Evolutionary conservation across 805 yeast species (phyloP).

Genomic region (Maudiozyma bulderi): DNA sequence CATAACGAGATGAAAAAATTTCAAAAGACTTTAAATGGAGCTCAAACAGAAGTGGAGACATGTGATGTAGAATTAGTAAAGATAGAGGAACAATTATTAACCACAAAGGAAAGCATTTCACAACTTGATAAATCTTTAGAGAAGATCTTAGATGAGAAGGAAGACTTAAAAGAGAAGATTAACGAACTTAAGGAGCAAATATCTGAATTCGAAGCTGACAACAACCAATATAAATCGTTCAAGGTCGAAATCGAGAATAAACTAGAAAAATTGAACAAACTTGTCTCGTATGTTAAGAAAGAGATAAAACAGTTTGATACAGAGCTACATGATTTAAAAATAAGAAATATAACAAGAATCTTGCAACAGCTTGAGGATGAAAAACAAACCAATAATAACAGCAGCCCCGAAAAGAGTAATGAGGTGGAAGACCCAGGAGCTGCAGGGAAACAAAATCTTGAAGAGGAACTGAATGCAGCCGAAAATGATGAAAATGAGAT

Average conservation of each 20-base stretch:
- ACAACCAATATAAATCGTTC: constrained; percentile 49
- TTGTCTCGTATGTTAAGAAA: constrained; percentile 31
- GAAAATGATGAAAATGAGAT: neutral
- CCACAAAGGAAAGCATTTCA: constrained; percentile 29
- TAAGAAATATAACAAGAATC: constrained; percentile 43
- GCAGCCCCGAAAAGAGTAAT: no score
- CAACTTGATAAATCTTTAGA: constrained; percentile 24
- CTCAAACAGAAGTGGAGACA: constrained; percentile 40
- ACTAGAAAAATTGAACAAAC: constrained; percentile 44
- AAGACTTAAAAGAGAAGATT: constrained; percentile 32
- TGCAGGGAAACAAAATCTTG: neutral
- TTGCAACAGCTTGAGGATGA: constrained; percentile 11
- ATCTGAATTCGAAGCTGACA: constrained; percentile 33
- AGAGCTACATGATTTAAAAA: constrained; percentile 35
- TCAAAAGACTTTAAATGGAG: constrained; percentile 36
- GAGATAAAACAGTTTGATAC: constrained; percentile 32
- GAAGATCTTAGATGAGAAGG: constrained; percentile 35
- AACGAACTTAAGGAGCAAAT: constrained; percentile 33
- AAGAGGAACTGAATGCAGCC: neutral
- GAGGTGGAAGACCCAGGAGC: neutral
- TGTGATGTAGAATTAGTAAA: constrained; percentile 27
- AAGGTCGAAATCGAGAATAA: constrained; percentile 61
- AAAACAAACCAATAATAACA: neutral
- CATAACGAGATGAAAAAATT: constrained; percentile 55
- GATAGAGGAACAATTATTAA: constrained; percentile 23